Evolutionary conservation across 2,329 filamentous ascomycete species (phyloP).

Genomic region (Paracamarosporium sp.): DNA sequence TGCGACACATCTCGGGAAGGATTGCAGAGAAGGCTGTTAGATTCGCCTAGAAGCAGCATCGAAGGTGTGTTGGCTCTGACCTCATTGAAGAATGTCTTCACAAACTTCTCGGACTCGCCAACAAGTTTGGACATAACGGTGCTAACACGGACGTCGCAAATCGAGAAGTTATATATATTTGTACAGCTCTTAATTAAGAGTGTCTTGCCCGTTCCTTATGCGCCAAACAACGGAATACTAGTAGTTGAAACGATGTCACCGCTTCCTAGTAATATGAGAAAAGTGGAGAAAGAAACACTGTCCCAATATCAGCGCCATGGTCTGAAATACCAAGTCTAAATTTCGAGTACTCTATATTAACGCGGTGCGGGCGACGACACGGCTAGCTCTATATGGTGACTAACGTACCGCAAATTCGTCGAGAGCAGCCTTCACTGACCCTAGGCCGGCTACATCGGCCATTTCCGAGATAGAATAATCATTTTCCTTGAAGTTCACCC

Average conservation of each 20-base stretch:
- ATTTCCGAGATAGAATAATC: not conserved
- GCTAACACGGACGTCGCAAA: not conserved
- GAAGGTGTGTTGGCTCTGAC: not conserved
- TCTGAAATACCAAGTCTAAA: too few species aligned
- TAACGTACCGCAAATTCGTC: not conserved
- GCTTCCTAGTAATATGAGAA: not conserved
- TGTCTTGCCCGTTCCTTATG: not conserved
- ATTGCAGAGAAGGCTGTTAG: not conserved
- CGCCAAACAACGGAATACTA: not conserved
- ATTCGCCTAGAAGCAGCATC: not conserved
- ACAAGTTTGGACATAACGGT: not conserved
- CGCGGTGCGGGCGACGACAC: too few species aligned
- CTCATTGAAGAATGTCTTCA: not conserved
- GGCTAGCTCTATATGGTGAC: too few species aligned
- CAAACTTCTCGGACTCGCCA: not conserved
- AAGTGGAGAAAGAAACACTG: not conserved
- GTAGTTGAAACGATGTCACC: not conserved
- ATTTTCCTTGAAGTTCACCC: not conserved
- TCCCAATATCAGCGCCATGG: not conserved
- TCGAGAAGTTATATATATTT: not conserved
- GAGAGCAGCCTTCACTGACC: not conserved
- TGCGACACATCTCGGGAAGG: not conserved
- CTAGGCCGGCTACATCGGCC: not conserved
- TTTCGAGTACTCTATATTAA: too few species aligned
- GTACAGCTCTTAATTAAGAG: not conserved